Conservation (phyloP, 345 rosid species). For the Schrenkiella parvula region DNA sequence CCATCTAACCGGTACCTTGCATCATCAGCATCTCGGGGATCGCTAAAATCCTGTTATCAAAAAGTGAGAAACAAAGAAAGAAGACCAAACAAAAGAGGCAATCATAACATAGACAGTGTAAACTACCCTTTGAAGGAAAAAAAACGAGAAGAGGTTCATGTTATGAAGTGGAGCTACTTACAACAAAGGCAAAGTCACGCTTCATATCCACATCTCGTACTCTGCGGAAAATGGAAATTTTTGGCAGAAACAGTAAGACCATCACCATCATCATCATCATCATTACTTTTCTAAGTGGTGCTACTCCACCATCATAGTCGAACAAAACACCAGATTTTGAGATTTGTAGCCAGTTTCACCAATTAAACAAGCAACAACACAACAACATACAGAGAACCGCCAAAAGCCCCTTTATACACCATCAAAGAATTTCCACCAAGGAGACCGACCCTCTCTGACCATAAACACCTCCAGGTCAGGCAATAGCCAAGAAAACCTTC, state of each 20-base stretch:
- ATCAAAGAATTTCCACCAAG: conserved; percentile 47
- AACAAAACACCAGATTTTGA: conserved; percentile 82
- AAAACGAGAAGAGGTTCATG: not conserved
- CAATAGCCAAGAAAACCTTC: conserved; percentile 61
- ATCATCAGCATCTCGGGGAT: conserved; percentile 90
- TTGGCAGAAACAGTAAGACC: conserved; percentile 94
- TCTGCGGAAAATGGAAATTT: conserved; percentile 87
- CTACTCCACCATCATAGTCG: conserved; percentile 80
- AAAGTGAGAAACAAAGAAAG: not conserved
- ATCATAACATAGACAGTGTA: not conserved
- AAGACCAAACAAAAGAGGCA: conserved; percentile 18
- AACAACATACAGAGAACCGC: conserved; percentile 37
- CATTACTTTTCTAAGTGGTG: conserved; percentile 62
- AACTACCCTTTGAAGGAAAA: not conserved
- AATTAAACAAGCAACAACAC: conserved; percentile 66
- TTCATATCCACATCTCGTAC: conserved; percentile 96
- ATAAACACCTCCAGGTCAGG: conserved; percentile 75
- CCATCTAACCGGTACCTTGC: conserved; percentile 79
- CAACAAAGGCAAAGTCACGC: conserved; percentile 96
- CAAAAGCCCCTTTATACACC: conserved; percentile 26
- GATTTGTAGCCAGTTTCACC: conserved; percentile 73
- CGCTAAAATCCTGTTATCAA: conserved; percentile 69
- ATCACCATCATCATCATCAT: conserved; percentile 56
- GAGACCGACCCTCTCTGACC: conserved; percentile 65
- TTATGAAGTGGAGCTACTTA: conserved; percentile 27